Evolutionary conservation across 2,329 filamentous ascomycete genomes (phyloP).

Genomic region (Colletotrichum melonis): DNA sequence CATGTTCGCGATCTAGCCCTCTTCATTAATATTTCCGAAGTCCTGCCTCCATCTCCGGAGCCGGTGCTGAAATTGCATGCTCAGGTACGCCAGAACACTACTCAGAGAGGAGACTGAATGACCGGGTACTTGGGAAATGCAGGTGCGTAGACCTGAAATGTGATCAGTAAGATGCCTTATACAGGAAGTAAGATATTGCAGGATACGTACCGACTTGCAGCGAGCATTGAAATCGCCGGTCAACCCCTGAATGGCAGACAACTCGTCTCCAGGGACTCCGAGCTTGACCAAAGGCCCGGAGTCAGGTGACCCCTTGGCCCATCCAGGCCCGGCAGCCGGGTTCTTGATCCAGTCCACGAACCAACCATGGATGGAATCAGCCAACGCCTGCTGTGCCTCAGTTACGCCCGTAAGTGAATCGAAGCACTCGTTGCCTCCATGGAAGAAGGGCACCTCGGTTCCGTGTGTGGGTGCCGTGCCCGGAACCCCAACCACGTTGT

Average conservation of each 20-base stretch:
- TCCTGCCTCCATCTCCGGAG: neutral
- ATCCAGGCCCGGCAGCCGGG: conserved; percentile 53
- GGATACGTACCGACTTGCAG: conserved; percentile 42
- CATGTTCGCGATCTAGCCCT: neutral
- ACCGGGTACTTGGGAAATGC: conserved; percentile 11
- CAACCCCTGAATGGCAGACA: conserved; percentile 41
- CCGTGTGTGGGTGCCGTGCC: conserved; percentile 50
- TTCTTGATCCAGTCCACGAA: conserved; percentile 58
- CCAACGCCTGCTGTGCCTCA: conserved; percentile 50
- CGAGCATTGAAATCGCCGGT: conserved; percentile 47
- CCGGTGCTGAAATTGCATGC: neutral
- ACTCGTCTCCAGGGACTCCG: conserved; percentile 48
- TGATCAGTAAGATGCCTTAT: neutral
- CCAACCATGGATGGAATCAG: conserved; percentile 54
- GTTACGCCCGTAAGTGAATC: conserved; percentile 46
- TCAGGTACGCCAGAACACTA: neutral
- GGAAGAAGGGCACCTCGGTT: conserved; percentile 57
- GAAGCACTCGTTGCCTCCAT: conserved; percentile 57
- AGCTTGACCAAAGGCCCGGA: conserved; percentile 45
- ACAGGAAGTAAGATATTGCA: too few relatives aligned
- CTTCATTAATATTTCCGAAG: neutral
- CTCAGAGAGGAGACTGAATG: neutral
- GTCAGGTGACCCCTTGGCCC: conserved; percentile 47
- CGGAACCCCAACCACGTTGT: conserved; percentile 51
- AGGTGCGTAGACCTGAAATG: neutral